A percentile compares a stretch with the other conserved stretches of the same genome.
These are phyloP conservation scores for Aspergillus egyptiacus DNA, from an alignment of 495 filamentous ascomycete genomes.

Conservation along the genomic window DNA sequence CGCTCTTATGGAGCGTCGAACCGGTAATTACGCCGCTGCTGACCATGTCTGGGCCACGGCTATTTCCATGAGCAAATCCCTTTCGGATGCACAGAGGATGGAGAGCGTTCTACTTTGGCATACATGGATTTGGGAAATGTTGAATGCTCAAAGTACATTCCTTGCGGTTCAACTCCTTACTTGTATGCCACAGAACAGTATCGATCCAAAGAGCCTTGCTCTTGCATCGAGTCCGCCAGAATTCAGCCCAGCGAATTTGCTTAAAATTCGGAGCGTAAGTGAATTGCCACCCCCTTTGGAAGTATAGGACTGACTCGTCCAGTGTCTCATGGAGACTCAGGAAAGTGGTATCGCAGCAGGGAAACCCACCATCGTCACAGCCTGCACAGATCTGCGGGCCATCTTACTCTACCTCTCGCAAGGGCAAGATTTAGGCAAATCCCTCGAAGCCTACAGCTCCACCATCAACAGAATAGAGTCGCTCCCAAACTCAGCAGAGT, in stretches of 20 bases:
- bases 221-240: conserved; percentile 13
- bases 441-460: conserved; percentile 46
- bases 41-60: conserved; percentile 61
- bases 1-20: conserved; percentile 62
- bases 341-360: conserved; percentile 50
- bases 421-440: conserved; percentile 23
- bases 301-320: conserved; percentile 14
- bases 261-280: conserved; percentile 51
- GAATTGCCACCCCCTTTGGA: too few species aligned
- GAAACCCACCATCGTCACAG: conserved; percentile 38
- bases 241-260: conserved; percentile 36
- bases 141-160: conserved; percentile 42
- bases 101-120: conserved; percentile 56
- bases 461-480: conserved; percentile 37
- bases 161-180: conserved; percentile 46
- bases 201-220: conserved; percentile 21
- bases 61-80: conserved; percentile 47
- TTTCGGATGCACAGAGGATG: conserved; percentile 31
- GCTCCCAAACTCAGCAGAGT: conserved; percentile 27
- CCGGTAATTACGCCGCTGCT: conserved; percentile 48
- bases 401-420: conserved; percentile 58
- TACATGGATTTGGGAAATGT: conserved; percentile 65
- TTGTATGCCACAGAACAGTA: conserved; percentile 30
- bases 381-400: conserved; percentile 54
- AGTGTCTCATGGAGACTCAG: conserved; percentile 52